Evolutionary conservation across 2,329 filamentous ascomycete species (phyloP).

Genomic region (Fusarium duplospermum): DNA sequence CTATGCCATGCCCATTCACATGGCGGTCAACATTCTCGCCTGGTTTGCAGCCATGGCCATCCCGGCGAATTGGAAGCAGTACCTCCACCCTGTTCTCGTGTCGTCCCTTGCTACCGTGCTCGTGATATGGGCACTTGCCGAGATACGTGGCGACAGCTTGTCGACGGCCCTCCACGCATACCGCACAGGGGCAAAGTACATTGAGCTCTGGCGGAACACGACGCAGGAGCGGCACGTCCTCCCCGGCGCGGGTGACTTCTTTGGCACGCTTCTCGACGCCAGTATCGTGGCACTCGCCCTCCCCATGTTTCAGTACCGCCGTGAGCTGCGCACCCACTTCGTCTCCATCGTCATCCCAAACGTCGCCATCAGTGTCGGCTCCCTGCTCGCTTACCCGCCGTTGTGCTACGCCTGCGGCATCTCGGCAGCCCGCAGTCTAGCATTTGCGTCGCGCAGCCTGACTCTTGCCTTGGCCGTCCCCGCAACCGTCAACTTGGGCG

Average conservation of each 20-base stretch:
- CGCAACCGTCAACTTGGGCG: slow-evolving; percentile 66
- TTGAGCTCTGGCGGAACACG: slow-evolving; percentile 59
- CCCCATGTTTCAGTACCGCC: slow-evolving; percentile 70
- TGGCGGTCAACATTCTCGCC: slow-evolving; percentile 61
- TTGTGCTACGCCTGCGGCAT: slow-evolving; percentile 68
- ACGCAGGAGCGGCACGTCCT: slow-evolving; percentile 28
- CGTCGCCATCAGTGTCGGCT: slow-evolving; percentile 61
- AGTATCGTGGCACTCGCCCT: slow-evolving; percentile 69
- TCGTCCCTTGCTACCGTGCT: slow-evolving; percentile 65
- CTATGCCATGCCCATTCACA: slow-evolving; percentile 64
- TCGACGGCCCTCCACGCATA: slow-evolving; percentile 58
- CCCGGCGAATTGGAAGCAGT: slow-evolving; percentile 60
- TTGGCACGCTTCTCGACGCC: slow-evolving; percentile 66
- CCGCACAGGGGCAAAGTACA: slow-evolving; percentile 64
- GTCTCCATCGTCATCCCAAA: slow-evolving; percentile 66
- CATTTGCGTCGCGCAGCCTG: slow-evolving; percentile 67
- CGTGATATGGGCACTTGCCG: slow-evolving; percentile 64
- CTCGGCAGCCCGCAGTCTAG: slow-evolving; percentile 60
- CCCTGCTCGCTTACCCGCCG: slow-evolving; percentile 68
- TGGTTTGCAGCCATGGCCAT: slow-evolving; percentile 64
- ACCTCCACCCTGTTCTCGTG: slow-evolving; percentile 69
- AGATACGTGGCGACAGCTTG: slow-evolving; percentile 56
- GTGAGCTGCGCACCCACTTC: slow-evolving; percentile 66
- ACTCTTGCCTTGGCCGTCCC: slow-evolving; percentile 71
- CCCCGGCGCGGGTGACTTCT: slow-evolving; percentile 68